A percentile compares a stretch with the other conserved stretches of the same genome.
These are phyloP conservation scores for Reticulascus tulasneorum DNA, from an alignment of 2,329 filamentous ascomycete genomes.

Conservation along the genomic window DNA sequence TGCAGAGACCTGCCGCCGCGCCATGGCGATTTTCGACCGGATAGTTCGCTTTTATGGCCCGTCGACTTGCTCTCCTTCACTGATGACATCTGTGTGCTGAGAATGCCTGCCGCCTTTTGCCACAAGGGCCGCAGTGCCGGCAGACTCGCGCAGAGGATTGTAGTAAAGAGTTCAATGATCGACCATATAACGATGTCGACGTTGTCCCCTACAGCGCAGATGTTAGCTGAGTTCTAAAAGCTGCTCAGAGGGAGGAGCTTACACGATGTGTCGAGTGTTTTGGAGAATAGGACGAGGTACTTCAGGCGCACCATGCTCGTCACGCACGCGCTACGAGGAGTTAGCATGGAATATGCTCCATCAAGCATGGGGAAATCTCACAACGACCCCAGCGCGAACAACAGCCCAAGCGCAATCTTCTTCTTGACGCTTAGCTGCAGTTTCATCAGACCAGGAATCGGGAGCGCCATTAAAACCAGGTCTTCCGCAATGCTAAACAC, in stretches of 20 bases:
- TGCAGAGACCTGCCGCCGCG: no score
- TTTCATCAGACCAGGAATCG: conserved; percentile 58
- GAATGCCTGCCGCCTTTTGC: conserved; percentile 8
- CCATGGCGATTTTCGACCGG: no score
- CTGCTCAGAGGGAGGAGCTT: conserved; percentile 8
- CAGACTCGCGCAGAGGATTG: conserved; percentile 39
- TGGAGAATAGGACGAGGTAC: conserved; percentile 13
- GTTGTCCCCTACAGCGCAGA: conserved; percentile 20
- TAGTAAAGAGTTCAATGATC: conserved; percentile 25
- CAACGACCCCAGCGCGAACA: conserved; percentile 65
- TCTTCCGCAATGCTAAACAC: conserved; percentile 68
- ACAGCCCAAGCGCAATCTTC: conserved; percentile 61
- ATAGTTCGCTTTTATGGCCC: no score
- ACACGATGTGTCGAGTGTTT: conserved; percentile 21
- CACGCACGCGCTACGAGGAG: conserved; percentile 10
- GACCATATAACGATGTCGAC: conserved; percentile 28
- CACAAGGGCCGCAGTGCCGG: conserved; percentile 35
- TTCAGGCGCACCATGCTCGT: conserved; percentile 16
- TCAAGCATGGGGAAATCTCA: conserved; percentile 35
- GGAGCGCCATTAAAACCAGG: conserved; percentile 61
- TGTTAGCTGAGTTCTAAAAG: no score
- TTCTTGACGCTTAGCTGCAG: conserved; percentile 62
- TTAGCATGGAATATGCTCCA: not conserved
- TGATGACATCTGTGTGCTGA: conserved; percentile 10
- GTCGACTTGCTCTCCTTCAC: no score